Evolutionary conservation across 495 filamentous ascomycete genomes (phyloP).

Genomic region (Penicillium paxilli): DNA sequence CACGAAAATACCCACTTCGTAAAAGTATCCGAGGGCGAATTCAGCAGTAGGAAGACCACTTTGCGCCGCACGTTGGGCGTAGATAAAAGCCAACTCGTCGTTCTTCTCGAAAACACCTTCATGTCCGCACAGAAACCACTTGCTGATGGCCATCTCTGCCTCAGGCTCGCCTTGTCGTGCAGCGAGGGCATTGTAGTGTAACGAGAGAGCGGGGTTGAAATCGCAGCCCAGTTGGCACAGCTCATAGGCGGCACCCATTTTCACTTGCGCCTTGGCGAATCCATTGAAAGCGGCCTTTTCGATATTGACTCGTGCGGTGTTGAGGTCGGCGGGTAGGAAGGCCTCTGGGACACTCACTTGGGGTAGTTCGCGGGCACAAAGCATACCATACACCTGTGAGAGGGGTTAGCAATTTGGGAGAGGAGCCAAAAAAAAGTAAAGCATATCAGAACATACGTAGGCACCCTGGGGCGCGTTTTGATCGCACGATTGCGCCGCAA

Average conservation of each 20-base stretch:
- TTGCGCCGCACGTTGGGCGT: constrained; percentile 82
- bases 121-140: constrained; percentile 97
- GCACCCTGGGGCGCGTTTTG: constrained; percentile 98
- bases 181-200: constrained; percentile 95
- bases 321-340: constrained; percentile 71
- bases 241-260: constrained; percentile 97
- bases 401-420: constrained; percentile 51
- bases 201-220: constrained; percentile 85
- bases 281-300: constrained; percentile 97
- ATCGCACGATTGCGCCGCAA: constrained; percentile 84
- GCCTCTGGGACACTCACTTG: constrained; percentile 79
- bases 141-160: constrained; percentile 94
- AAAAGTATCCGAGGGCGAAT: constrained; percentile 97
- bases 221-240: constrained; percentile 90
- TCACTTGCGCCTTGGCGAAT: constrained; percentile 94
- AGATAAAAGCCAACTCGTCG: constrained; percentile 87
- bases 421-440: too few relatives aligned
- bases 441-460: too few relatives aligned
- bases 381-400: constrained; percentile 98
- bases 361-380: constrained; percentile 84
- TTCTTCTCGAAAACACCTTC: constrained; percentile 92
- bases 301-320: constrained; percentile 78
- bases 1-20: constrained; percentile 92
- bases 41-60: constrained; percentile 84
- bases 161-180: constrained; percentile 86